Evolutionary conservation across 192 early-diverging fungal species (phyloP).

Genomic region (Linnemannia schmuckeri): DNA sequence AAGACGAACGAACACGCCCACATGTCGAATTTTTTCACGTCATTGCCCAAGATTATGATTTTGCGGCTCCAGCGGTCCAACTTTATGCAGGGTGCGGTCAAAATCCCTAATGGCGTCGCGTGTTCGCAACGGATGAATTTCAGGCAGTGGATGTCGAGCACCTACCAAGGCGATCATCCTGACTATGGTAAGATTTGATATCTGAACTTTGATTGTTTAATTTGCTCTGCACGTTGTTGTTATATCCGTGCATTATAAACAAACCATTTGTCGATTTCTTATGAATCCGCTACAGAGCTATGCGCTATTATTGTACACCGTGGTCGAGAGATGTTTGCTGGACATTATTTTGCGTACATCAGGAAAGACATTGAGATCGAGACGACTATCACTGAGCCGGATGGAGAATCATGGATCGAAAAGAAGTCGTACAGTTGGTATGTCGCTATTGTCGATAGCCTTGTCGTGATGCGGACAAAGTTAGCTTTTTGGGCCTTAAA

Average conservation of each 20-base stretch:
- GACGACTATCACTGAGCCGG: slow-evolving; percentile 25
- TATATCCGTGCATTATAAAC: too few species aligned
- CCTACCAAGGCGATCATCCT: slow-evolving; percentile 8
- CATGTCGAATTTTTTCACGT: slow-evolving; percentile 36
- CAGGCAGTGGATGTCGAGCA: slow-evolving; percentile 33
- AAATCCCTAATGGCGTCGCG: slow-evolving; percentile 47
- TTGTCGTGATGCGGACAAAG: neutral
- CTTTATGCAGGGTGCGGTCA: slow-evolving; percentile 39
- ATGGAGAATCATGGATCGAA: slow-evolving; percentile 21
- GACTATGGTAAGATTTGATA: slow-evolving; percentile 25
- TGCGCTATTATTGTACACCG: slow-evolving; percentile 52
- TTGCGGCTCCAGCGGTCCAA: slow-evolving; percentile 48
- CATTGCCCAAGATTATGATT: slow-evolving; percentile 45
- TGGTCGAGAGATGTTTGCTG: slow-evolving; percentile 35
- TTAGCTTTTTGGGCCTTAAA: neutral
- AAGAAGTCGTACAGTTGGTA: slow-evolving; percentile 43
- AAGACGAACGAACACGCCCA: slow-evolving; percentile 42
- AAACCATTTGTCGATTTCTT: neutral
- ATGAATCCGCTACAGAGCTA: slow-evolving; percentile 15
- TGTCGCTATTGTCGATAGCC: neutral
- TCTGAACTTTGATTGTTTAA: neutral
- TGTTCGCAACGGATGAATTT: slow-evolving; percentile 39
- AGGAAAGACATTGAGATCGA: slow-evolving; percentile 38
- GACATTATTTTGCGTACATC: slow-evolving; percentile 51
- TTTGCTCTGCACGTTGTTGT: neutral